phyloP scores from a whole-genome alignment of 2,329 filamentous ascomycete genomes.

The Neopestalotiopsis sp. region DNA sequence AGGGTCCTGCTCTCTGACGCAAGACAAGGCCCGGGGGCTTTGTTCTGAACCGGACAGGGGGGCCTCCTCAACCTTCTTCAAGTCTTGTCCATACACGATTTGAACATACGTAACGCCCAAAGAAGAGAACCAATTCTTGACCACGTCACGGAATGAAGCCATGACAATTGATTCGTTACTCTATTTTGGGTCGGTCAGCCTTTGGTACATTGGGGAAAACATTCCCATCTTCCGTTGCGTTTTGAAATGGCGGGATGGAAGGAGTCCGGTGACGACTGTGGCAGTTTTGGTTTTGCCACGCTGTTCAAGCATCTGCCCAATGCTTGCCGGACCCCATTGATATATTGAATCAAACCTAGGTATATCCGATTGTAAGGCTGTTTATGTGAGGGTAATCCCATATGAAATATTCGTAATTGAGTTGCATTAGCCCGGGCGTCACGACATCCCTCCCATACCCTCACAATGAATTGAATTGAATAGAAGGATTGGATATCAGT shows the following conservation, averaged over 20 bases:
- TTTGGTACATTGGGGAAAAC: not conserved
- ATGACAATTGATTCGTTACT: not conserved
- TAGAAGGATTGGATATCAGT: not conserved
- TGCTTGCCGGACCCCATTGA: not conserved
- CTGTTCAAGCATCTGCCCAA: not conserved
- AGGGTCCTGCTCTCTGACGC: slow-evolving; percentile 7
- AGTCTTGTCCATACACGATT: too few relatives aligned
- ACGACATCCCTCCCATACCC: not conserved
- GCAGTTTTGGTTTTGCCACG: not conserved
- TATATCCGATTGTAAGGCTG: slow-evolving; percentile 2
- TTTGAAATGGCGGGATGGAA: not conserved
- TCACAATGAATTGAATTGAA: too few relatives aligned
- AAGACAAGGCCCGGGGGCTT: not conserved
- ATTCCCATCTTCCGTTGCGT: not conserved
- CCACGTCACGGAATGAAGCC: not conserved
- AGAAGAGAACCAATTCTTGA: too few relatives aligned
- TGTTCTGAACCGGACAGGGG: too few relatives aligned
- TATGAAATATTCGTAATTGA: slow-evolving; percentile 9
- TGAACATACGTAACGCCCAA: too few relatives aligned
- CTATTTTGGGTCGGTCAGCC: not conserved
- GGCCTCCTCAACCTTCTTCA: too few relatives aligned
- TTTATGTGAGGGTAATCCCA: slow-evolving; percentile 10
- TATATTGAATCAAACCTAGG: not conserved
- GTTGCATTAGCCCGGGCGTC: slow-evolving; percentile 5
- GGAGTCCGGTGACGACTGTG: slow-evolving; percentile 1